Evolutionary conservation across 495 filamentous ascomycete genomes (phyloP).

Genomic region (Endocarpon pusillum): DNA sequence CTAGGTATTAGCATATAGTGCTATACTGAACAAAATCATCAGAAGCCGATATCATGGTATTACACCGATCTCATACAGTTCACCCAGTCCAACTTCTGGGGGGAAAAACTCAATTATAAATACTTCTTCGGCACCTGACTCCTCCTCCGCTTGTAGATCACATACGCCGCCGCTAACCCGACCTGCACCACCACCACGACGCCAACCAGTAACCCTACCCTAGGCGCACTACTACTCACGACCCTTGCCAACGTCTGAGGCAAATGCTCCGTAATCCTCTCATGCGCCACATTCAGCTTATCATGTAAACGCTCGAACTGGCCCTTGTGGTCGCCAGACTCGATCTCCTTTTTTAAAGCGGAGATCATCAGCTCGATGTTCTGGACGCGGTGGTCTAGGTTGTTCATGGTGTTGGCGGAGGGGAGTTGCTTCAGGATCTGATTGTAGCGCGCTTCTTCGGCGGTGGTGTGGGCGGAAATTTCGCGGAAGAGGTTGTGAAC

Average conservation of each 20-base stretch:
- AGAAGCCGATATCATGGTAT: no score
- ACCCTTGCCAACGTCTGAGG: conserved; percentile 34
- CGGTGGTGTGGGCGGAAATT: conserved; percentile 26
- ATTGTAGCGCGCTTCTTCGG: conserved; percentile 41
- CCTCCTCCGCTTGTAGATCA: conserved; percentile 69
- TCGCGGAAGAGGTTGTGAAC: conserved; percentile 51
- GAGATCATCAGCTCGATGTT: conserved; percentile 38
- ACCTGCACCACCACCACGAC: conserved; percentile 63
- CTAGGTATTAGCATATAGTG: no score
- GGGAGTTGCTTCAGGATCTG: conserved; percentile 32
- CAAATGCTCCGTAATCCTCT: conserved; percentile 40
- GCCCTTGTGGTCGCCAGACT: conserved; percentile 56
- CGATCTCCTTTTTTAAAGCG: conserved; percentile 45
- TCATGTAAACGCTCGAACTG: conserved; percentile 55
- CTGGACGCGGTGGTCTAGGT: conserved; percentile 34
- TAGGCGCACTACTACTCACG: conserved; percentile 39
- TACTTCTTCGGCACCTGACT: conserved; percentile 78
- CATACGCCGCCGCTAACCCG: conserved; percentile 47
- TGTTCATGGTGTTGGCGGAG: conserved; percentile 34
- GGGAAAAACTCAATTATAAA: no score
- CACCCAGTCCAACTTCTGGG: no score
- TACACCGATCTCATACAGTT: no score
- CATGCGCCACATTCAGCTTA: conserved; percentile 55
- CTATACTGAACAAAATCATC: no score
- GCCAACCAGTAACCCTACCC: conserved; percentile 57